Evolutionary conservation across 2,329 filamentous ascomycete genomes (phyloP), one percentile per base, ranked within the genome.

Genomic region (Cryphonectria radicalis): DNA sequence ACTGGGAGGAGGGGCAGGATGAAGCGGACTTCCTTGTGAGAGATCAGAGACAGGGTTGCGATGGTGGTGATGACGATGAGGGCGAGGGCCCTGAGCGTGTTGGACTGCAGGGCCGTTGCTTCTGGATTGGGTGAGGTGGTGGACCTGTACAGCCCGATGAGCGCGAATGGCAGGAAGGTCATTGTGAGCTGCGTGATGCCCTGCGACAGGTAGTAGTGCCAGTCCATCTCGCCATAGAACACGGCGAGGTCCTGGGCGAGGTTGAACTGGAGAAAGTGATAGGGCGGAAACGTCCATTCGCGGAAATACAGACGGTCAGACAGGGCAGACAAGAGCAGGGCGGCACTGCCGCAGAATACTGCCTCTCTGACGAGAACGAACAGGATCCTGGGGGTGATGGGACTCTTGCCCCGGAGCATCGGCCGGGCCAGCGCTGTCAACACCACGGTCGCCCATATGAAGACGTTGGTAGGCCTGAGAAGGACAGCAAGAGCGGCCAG

Each of bases 1-100:
- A 91, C 87, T 1, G 96, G 95, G 1, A 98, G 87, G 25, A 99
- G 87, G 0, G 96, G 95, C 77, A 97, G 97, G 75, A 98, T 93
- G 84, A 99, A 99, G 77, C 96, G 93, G 76, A 97, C 93, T 85
- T 99, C 96, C 80, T 99, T 99, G 83, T 99, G 96, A 1, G 94
- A 90, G 75, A 98, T 93, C 63, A 93, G 78, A 1, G 93, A 97
- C 46, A 98, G 86, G 2, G 85, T 80, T 1, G 82, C 79, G 13
- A 92, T 82, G 70, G 91, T 92, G 42, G 89, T 80, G 69, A 91
- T 74, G 59, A 91, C 85, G 10, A 89, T 84, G 42, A 85, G 84
- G 13, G 89, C 85, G 11, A 95, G 82, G 50, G 87, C 85, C 69
- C 84, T 85, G 67, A 85, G 82, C 17, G 87, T 82, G 69, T 83